Evolutionary conservation across 352 stramenopile species (phyloP).

Genomic region (Pythium coloratum): DNA sequence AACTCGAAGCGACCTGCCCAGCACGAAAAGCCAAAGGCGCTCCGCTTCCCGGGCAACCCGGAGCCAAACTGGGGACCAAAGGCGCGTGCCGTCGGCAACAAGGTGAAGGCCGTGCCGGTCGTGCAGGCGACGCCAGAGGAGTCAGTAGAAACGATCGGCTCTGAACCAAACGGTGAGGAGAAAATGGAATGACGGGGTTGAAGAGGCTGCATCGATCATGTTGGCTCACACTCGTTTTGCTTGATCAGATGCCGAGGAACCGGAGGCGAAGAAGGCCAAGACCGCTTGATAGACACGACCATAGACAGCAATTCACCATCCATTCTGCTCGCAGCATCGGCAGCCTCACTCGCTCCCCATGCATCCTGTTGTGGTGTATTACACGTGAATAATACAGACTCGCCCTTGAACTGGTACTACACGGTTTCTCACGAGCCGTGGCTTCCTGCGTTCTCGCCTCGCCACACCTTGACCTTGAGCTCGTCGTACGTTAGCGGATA

Average conservation of each 20-base stretch:
- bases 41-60: slow-evolving; percentile 94
- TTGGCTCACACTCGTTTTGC: slow-evolving; percentile 29
- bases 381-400: slow-evolving; percentile 4
- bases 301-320: slow-evolving; percentile 11
- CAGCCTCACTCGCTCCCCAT: slow-evolving; percentile 1
- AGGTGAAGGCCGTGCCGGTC: slow-evolving; percentile 27
- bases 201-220: background rate
- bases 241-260: slow-evolving; percentile 33
- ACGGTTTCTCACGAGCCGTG: slow-evolving; percentile 5
- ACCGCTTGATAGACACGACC: slow-evolving; percentile 36
- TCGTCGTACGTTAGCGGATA: slow-evolving; percentile 87
- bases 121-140: slow-evolving; percentile 5
- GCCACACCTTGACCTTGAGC: slow-evolving; percentile 84
- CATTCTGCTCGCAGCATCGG: background rate
- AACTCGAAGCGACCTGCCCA: slow-evolving; percentile 58
- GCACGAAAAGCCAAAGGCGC: slow-evolving; percentile 88
- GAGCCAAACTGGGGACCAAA: slow-evolving; percentile 97
- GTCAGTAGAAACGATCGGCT: slow-evolving; percentile 13
- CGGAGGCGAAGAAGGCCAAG: slow-evolving; percentile 82
- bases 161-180: slow-evolving; percentile 29
- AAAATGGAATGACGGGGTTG: slow-evolving; percentile 21
- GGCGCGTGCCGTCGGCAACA: slow-evolving; percentile 80
- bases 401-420: background rate
- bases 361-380: background rate
- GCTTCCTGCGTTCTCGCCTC: slow-evolving; percentile 31